These are phyloP conservation scores for Schwanniomyces yamadae DNA, from an alignment of 805 yeast species.

Conservation along the genomic window DNA sequence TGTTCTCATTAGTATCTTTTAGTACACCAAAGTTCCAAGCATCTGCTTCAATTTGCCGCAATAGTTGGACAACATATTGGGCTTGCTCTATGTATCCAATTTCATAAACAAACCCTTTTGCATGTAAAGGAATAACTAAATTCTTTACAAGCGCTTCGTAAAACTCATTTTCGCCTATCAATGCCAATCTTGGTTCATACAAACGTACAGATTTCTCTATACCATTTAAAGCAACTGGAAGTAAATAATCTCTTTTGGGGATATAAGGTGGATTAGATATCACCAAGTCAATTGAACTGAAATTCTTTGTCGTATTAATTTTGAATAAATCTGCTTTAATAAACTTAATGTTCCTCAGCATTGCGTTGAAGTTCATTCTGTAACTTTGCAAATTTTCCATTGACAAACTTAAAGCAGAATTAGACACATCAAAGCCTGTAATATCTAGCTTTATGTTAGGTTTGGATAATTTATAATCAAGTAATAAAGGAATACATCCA, in stretches of 20 bases:
- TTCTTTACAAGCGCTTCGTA: slow-evolving; percentile 54
- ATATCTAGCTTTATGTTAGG: slow-evolving; percentile 16
- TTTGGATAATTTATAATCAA: slow-evolving; percentile 27
- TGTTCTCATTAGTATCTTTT: slow-evolving; percentile 50
- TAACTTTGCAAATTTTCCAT: slow-evolving; percentile 35
- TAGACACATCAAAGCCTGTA: slow-evolving; percentile 57
- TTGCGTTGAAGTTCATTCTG: not conserved
- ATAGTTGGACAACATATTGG: slow-evolving; percentile 28
- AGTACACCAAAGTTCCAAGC: slow-evolving; percentile 52
- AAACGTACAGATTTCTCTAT: slow-evolving; percentile 63
- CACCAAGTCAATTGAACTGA: slow-evolving; percentile 46
- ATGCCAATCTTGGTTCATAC: slow-evolving; percentile 76
- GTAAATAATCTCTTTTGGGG: slow-evolving; percentile 43
- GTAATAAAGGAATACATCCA: slow-evolving; percentile 74
- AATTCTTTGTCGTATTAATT: slow-evolving; percentile 1
- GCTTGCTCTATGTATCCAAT: slow-evolving; percentile 66
- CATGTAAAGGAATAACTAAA: slow-evolving; percentile 40
- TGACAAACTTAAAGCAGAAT: slow-evolving; percentile 52
- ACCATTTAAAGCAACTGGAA: slow-evolving; percentile 32
- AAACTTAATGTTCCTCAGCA: slow-evolving; percentile 7
- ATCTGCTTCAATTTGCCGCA: slow-evolving; percentile 9
- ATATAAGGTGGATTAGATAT: slow-evolving; percentile 94
- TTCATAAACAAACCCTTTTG: slow-evolving; percentile 71
- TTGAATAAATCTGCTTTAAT: slow-evolving; percentile 15
- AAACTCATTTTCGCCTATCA: slow-evolving; percentile 76